phyloP scores from a whole-genome alignment of 1,139 yeast genomes.

The Geotrichum siamense region DNA sequence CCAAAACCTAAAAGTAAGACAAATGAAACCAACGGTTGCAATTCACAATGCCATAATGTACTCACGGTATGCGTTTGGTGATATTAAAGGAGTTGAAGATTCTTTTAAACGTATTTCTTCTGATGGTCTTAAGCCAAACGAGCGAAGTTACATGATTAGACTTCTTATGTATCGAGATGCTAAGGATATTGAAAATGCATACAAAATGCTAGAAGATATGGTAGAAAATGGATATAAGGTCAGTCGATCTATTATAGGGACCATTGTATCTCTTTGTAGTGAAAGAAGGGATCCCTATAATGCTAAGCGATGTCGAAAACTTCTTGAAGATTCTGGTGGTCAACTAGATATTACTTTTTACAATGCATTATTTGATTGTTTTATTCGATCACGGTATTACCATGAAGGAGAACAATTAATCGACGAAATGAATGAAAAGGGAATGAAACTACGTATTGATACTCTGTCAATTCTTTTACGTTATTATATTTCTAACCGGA shows the following conservation, averaged over 20 bases:
- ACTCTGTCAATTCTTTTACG: slow-evolving; percentile 28
- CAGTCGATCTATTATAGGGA: slow-evolving; percentile 24
- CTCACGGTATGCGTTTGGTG: slow-evolving; percentile 42
- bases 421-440: slow-evolving; percentile 20
- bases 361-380: slow-evolving; percentile 27
- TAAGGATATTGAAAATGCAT: slow-evolving; percentile 30
- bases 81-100: slow-evolving; percentile 41
- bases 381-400: slow-evolving; percentile 21
- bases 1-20: slow-evolving; percentile 41
- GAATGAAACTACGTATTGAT: slow-evolving; percentile 21
- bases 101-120: slow-evolving; percentile 40
- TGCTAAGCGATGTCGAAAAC: slow-evolving; percentile 29
- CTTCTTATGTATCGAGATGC: slow-evolving; percentile 29
- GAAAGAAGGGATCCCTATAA: slow-evolving; percentile 27
- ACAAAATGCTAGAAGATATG: slow-evolving; percentile 28
- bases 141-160: slow-evolving; percentile 26
- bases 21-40: slow-evolving; percentile 43
- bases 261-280: slow-evolving; percentile 31
- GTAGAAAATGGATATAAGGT: slow-evolving; percentile 26
- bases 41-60: slow-evolving; percentile 44
- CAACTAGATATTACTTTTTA: slow-evolving; percentile 27
- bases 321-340: slow-evolving; percentile 24
- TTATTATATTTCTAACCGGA: slow-evolving; percentile 20
- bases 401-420: slow-evolving; percentile 22
- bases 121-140: slow-evolving; percentile 35